Evolutionary conservation across 2,329 filamentous ascomycete genomes (phyloP).

Genomic region (Botrytis byssoidea): DNA sequence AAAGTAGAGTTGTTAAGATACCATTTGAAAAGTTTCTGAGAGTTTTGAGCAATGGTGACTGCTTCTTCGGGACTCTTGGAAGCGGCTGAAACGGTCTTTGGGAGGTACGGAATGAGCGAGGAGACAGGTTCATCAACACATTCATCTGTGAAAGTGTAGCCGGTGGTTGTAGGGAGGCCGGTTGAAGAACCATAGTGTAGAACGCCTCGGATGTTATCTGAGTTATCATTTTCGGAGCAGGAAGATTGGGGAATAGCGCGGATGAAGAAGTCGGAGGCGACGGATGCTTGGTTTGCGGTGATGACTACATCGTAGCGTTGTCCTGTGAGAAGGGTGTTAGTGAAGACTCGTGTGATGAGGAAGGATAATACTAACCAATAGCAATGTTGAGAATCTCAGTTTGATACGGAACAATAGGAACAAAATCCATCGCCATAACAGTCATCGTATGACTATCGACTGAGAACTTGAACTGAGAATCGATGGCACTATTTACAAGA

Average conservation of each 20-base stretch:
- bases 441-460: constrained; percentile 54
- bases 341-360: background rate
- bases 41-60: constrained; percentile 31
- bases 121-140: constrained; percentile 37
- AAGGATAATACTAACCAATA: constrained; percentile 41
- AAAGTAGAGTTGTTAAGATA: constrained; percentile 49
- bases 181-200: constrained; percentile 48
- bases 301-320: constrained; percentile 48
- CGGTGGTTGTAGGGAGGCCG: constrained; percentile 34
- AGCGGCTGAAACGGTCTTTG: constrained; percentile 23
- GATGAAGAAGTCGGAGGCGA: constrained; percentile 53
- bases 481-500: constrained; percentile 46
- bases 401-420: constrained; percentile 36
- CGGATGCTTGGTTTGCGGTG: constrained; percentile 45
- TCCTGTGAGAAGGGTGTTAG: constrained; percentile 21
- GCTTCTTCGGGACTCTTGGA: constrained; percentile 23
- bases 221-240: constrained; percentile 56
- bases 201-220: constrained; percentile 49
- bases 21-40: constrained; percentile 46
- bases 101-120: constrained; percentile 34
- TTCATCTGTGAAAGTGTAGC: constrained; percentile 30
- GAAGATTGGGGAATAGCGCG: constrained; percentile 52
- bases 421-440: constrained; percentile 61
- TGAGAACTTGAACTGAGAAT: constrained; percentile 46
- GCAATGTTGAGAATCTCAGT: constrained; percentile 54